Evolutionary conservation across 2,329 filamentous ascomycete genomes (phyloP), one percentile per base, ranked within the genome.

Genomic region (Aschersonia sp.): DNA sequence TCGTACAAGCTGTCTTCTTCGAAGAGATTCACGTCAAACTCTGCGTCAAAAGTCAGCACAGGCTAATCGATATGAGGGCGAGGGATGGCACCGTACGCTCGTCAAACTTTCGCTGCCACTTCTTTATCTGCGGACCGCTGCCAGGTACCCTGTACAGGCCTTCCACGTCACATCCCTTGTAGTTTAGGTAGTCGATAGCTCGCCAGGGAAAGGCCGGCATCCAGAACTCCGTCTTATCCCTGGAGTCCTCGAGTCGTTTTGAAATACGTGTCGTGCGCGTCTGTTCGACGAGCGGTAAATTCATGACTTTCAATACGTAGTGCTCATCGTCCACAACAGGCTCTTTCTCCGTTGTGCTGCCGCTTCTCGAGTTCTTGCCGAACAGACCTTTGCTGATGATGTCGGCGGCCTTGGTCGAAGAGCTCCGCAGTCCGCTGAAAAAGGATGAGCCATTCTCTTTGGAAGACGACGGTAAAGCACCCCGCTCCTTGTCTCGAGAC

Each of bases 181-280:
- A 92, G 63, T 95, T 95, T 46, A 97, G 71, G 62, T 94, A 95
- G 66, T 97, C 90, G 54, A 97, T 95, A 49, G 88, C 94, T 52
- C 90, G 77, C 84, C 90, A 95, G 0, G 90, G 89, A 49, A 97
- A 82, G 6, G 88, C 86, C 10, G 90, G 90, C 89, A 97, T 95
- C 90, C 90, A 97, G 60, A 94, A 97, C 59, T 95, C 90, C 0
- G 90, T 97, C 71, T 95, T 95, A 60, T 97, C 90, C 52, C 83
- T 79, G 8, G 89, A 95, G 51, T 85, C 79, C 59, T 94, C 87
- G 42, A 97, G 70, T 32, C 84, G 79, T 65, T 90, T 94, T 6
- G 88, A 94, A 60, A 97, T 95, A 52, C 90, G 78, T 0, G 90
- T 95, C 53, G 81, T 72, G n/a, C 90, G 80, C 6, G 89, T 89